Conservation (phyloP, 2,329 filamentous ascomycete genomes). For the Incumbomyces lentus region DNA sequence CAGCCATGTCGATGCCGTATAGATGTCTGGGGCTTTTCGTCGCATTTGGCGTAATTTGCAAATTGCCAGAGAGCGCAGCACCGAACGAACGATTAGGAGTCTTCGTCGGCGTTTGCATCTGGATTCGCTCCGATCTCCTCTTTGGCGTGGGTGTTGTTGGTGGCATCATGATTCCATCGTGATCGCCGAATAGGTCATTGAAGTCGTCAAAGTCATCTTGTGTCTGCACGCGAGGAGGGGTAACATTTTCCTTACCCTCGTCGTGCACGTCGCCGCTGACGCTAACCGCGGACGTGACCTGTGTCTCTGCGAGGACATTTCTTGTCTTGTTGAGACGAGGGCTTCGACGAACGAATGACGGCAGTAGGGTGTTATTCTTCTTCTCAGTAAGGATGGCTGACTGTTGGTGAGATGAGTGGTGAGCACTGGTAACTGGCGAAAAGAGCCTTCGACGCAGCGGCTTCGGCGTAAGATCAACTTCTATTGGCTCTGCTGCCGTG, state of each 20-base stretch:
- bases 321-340: slow-evolving; percentile 21
- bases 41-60: slow-evolving; percentile 16
- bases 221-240: slow-evolving; percentile 26
- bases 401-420: not conserved
- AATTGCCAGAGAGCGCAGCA: slow-evolving; percentile 24
- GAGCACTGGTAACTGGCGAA: slow-evolving; percentile 21
- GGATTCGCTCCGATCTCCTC: slow-evolving; percentile 21
- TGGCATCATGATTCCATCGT: slow-evolving; percentile 37
- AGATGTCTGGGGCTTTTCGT: slow-evolving; percentile 13
- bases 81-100: slow-evolving; percentile 18
- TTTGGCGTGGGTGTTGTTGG: slow-evolving; percentile 24
- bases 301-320: slow-evolving; percentile 17
- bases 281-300: slow-evolving; percentile 28
- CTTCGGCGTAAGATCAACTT: slow-evolving; percentile 46
- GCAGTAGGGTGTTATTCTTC: slow-evolving; percentile 6
- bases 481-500: slow-evolving; percentile 30
- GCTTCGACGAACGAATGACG: slow-evolving; percentile 19
- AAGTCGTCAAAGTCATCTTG: not conserved
- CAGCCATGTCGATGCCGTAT: slow-evolving; percentile 12
- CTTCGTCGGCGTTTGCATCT: slow-evolving; percentile 20
- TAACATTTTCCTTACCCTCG: slow-evolving; percentile 50
- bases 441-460: slow-evolving; percentile 39
- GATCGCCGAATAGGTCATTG: slow-evolving; percentile 47
- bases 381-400: not conserved
- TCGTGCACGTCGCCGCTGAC: slow-evolving; percentile 34